Base-by-base conservation (phyloP, 306 rosid genomes). In the Prunus kanzakura region DNA sequence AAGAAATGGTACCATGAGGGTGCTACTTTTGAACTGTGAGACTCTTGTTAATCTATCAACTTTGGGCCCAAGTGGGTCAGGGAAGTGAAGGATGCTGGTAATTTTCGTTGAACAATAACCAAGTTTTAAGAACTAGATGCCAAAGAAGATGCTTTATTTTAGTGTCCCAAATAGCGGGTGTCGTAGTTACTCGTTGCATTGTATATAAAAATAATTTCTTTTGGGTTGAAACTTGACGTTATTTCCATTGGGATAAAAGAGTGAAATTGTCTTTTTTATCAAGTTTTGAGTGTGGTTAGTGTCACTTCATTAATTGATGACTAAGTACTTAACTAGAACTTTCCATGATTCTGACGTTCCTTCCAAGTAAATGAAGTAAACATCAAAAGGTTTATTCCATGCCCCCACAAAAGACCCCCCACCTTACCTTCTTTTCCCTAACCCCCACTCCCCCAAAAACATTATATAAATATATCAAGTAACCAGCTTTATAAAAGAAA, bases 41-140 rank as follows among this genome's bases (percentile, higher is more conserved):
- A 10, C 8, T 7, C 52, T 8, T n/a, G 1, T 52, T n/a, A 25
- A 14, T 8, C 6, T 3, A 38, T 56, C 41, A 56, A 22, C 23
- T 72, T 38, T 57, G 54, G 67, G 56, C 72, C 65, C 69, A 60
- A 46, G 32, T 70, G 74, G 56, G 32, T 25, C 76, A 4, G 43
- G 64, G 68, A 57, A 12, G 15, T 15, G 58, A 45, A 5, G 56
- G n/a, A 20, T 11, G 52, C 15, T 68, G 41, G 23, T 67, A 60
- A n/a, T 61, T 35, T 9, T 25, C 11, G 3, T 16, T 62, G 30
- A 50, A 52, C 47, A 19, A 54, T 75, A 32, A 19, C 47, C 57
- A 60, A 27, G 45, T 41, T 38, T 70, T 15, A 74, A 69, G 76
- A 80, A 80, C 72, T 52, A 57, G 79, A 78, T 76, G 77, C 67